phyloP scores from a whole-genome alignment of 225 moss, liverwort and hornwort species.

The Asterella californica region DNA sequence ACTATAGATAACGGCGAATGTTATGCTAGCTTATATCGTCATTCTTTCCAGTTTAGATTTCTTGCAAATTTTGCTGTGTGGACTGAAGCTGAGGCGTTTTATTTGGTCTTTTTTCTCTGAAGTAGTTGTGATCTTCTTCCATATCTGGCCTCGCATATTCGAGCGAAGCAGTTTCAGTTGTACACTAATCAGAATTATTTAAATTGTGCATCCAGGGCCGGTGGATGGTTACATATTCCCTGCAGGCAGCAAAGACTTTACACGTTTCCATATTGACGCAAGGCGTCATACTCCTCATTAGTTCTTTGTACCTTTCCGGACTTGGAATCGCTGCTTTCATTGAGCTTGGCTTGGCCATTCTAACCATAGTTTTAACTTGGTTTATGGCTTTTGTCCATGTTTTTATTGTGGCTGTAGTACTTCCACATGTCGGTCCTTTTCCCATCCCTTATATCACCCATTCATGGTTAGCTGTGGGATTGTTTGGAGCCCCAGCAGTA shows the following conservation, averaged over 20 bases:
- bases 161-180: neutral
- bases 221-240: constrained; percentile 64
- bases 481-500: constrained; percentile 73
- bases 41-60: neutral
- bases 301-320: constrained; percentile 56
- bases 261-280: constrained; percentile 61
- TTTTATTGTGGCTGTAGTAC: constrained; percentile 53
- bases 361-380: constrained; percentile 72
- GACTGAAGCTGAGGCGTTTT: neutral
- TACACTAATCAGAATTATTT: neutral
- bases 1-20: neutral
- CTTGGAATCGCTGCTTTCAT: constrained; percentile 39
- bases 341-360: constrained; percentile 55
- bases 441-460: constrained; percentile 68
- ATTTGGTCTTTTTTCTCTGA: neutral
- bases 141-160: neutral
- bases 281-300: constrained; percentile 53
- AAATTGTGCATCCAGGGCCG: constrained; percentile 42
- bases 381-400: constrained; percentile 55
- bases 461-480: constrained; percentile 73
- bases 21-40: neutral
- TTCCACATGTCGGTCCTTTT: constrained; percentile 53
- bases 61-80: neutral
- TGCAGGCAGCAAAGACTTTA: constrained; percentile 54
- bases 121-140: neutral